Percentiles rank a stretch among this genome's conserved stretches.
These are phyloP conservation scores for Pyrenophora teres DNA, from an alignment of 2,329 filamentous ascomycete species.

Conservation along the genomic window DNA sequence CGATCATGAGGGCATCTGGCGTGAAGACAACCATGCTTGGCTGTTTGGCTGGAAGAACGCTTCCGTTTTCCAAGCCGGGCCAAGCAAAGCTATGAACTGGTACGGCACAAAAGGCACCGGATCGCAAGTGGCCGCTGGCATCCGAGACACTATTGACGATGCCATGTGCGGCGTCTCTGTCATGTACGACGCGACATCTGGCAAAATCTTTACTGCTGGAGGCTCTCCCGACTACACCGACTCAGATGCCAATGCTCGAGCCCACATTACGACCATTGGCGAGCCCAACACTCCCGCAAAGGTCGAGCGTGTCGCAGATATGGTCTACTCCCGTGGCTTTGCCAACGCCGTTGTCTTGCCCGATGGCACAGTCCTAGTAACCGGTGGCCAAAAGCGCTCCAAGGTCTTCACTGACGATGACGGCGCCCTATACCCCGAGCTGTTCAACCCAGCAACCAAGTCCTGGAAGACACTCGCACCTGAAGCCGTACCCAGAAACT, in stretches of 20 bases:
- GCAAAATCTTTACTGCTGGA: constrained; percentile 32
- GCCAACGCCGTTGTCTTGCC: constrained; percentile 32
- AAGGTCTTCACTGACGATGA: constrained; percentile 30
- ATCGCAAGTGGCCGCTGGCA: constrained; percentile 24
- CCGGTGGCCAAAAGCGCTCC: constrained; percentile 31
- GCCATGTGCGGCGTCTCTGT: constrained; percentile 33
- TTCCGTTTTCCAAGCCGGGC: constrained; percentile 32
- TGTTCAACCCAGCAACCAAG: constrained; percentile 32
- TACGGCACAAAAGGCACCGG: constrained; percentile 29
- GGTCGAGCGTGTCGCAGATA: constrained; percentile 32
- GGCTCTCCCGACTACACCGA: constrained; percentile 33
- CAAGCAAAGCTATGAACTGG: constrained; percentile 33
- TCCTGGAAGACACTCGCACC: constrained; percentile 30
- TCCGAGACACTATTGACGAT: constrained; percentile 23
- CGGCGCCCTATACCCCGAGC: constrained; percentile 29
- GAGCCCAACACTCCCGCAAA: constrained; percentile 19
- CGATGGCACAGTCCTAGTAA: constrained; percentile 35
- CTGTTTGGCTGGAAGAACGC: constrained; percentile 28
- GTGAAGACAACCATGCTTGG: constrained; percentile 34
- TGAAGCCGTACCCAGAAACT: constrained; percentile 32
- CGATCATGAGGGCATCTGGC: constrained; percentile 29
- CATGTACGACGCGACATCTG: constrained; percentile 31
- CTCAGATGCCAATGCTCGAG: constrained; percentile 24
- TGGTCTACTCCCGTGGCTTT: constrained; percentile 32
- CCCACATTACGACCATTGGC: constrained; percentile 30